These are phyloP conservation scores for Flaveria ramosissima DNA, from an alignment of 129 eudicot species.

Conservation along the genomic window DNA sequence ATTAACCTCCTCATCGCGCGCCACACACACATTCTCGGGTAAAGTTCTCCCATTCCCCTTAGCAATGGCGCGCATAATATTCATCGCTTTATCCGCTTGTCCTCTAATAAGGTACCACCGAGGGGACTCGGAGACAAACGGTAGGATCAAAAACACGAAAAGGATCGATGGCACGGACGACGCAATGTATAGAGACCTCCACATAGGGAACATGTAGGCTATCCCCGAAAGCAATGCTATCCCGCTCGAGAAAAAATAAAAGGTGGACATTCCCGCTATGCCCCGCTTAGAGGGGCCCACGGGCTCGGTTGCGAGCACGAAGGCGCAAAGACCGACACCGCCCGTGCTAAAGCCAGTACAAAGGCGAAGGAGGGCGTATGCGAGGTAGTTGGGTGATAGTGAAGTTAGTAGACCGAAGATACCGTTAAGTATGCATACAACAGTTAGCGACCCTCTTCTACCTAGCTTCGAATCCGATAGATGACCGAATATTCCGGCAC, in stretches of 20 bases:
- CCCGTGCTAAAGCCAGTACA: slow-evolving; percentile 92
- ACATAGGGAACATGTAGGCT: slow-evolving; percentile 68
- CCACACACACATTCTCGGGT: slow-evolving; percentile 56
- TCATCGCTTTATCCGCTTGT: slow-evolving; percentile 53
- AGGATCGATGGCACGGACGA: slow-evolving; percentile 74
- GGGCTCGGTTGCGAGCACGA: slow-evolving; percentile 96
- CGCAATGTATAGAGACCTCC: slow-evolving; percentile 80
- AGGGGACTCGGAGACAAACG: slow-evolving; percentile 88
- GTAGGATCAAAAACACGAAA: slow-evolving; percentile 59
- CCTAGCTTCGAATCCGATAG: slow-evolving; percentile 88
- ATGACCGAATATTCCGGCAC: slow-evolving; percentile 97
- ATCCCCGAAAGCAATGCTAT: slow-evolving; percentile 75
- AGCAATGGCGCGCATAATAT: slow-evolving; percentile 63
- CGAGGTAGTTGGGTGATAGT: slow-evolving; percentile 68
- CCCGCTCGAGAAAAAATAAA: slow-evolving; percentile 92
- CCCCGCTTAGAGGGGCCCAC: slow-evolving; percentile 88
- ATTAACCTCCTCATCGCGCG: slow-evolving; percentile 60
- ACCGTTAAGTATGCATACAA: slow-evolving; percentile 66
- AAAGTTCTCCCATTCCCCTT: slow-evolving; percentile 43
- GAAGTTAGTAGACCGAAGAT: slow-evolving; percentile 76
- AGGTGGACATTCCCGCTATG: slow-evolving; percentile 90
- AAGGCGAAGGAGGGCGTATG: slow-evolving; percentile 68
- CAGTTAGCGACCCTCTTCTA: slow-evolving; percentile 76
- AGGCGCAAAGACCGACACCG: slow-evolving; percentile 88
- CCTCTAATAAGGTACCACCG: slow-evolving; percentile 90